A percentile compares a stretch with the other conserved stretches of the same genome.
Evolutionary conservation across 2,329 filamentous ascomycete species (phyloP).

Genomic region (Neocucurbitaria cava): DNA sequence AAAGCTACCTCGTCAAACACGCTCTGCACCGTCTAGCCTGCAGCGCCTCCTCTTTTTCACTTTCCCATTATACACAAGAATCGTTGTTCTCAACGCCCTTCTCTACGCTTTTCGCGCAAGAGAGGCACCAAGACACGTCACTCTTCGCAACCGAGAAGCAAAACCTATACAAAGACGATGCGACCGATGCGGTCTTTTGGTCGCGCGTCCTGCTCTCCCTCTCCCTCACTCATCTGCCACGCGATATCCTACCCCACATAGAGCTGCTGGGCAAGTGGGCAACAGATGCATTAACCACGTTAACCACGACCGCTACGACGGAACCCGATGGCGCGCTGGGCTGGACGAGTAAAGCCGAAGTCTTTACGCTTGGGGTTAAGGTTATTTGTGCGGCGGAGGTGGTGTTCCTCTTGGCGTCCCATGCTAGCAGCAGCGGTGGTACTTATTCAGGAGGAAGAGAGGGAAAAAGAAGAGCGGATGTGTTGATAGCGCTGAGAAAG

Average conservation of each 20-base stretch:
- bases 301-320: constrained; percentile 30
- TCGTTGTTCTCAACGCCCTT: not conserved
- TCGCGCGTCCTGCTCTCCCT: constrained; percentile 56
- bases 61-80: not conserved
- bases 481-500: constrained; percentile 36
- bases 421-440: not conserved
- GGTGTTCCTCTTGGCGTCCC: constrained; percentile 45
- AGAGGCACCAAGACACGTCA: constrained; percentile 62
- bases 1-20: constrained; percentile 39
- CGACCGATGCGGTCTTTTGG: constrained; percentile 78
- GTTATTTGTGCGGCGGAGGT: constrained; percentile 53
- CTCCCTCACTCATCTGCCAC: not conserved
- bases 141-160: constrained; percentile 91
- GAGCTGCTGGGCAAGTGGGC: too few relatives aligned
- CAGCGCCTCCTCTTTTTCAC: constrained; percentile 16
- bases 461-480: constrained; percentile 17
- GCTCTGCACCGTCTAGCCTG: constrained; percentile 51
- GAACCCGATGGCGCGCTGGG: constrained; percentile 71
- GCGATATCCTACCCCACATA: too few relatives aligned
- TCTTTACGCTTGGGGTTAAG: constrained; percentile 66
- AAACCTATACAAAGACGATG: constrained; percentile 89
- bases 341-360: constrained; percentile 72
- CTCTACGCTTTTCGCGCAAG: constrained; percentile 18
- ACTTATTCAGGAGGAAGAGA: not conserved
- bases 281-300: too few relatives aligned